phyloP scores from a whole-genome alignment of 2,329 filamentous ascomycete species.

The Neofusicoccum ribis region DNA sequence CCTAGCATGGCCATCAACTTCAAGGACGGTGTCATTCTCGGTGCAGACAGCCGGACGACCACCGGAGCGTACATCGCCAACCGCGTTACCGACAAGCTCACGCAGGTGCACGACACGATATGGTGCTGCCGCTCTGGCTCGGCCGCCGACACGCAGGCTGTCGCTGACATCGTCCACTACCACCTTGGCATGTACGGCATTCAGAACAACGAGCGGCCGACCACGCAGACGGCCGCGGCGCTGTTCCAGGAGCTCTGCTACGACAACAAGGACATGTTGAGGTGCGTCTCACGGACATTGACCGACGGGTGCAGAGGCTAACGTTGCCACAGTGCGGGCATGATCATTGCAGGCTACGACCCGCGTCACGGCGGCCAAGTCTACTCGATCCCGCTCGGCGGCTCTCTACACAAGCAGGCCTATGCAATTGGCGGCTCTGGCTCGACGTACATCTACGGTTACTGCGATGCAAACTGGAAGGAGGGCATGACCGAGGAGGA shows the following conservation, averaged over 20 bases:
- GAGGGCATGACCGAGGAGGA: slow-evolving; percentile 93
- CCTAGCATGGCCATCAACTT: slow-evolving; percentile 97
- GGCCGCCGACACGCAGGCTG: slow-evolving; percentile 94
- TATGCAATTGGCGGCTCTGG: slow-evolving; percentile 96
- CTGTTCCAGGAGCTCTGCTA: slow-evolving; percentile 99
- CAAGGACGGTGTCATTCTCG: slow-evolving; percentile 96
- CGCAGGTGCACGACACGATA: slow-evolving; percentile 96
- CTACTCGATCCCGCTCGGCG: slow-evolving; percentile 94
- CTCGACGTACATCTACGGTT: slow-evolving; percentile 99
- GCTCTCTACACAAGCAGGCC: slow-evolving; percentile 94
- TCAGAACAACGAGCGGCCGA: slow-evolving; percentile 84
- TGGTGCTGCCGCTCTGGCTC: slow-evolving; percentile 99
- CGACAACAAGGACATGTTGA: slow-evolving; percentile 90
- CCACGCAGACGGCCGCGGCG: slow-evolving; percentile 90
- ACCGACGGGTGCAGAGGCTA: slow-evolving; percentile 21
- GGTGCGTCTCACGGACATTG: slow-evolving; percentile 56
- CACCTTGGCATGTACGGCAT: slow-evolving; percentile 91
- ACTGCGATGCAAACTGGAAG: slow-evolving; percentile 94
- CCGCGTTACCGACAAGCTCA: slow-evolving; percentile 98
- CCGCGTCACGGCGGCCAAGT: slow-evolving; percentile 93
- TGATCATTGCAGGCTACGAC: slow-evolving; percentile 99
- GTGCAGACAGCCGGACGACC: slow-evolving; percentile 95
- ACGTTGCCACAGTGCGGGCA: slow-evolving; percentile 68
- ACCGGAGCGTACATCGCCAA: slow-evolving; percentile 98
- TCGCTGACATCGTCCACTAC: slow-evolving; percentile 97